These are phyloP conservation scores for Imleria badia DNA, from an alignment of 768 basidiomycete species.

Conservation along the genomic window DNA sequence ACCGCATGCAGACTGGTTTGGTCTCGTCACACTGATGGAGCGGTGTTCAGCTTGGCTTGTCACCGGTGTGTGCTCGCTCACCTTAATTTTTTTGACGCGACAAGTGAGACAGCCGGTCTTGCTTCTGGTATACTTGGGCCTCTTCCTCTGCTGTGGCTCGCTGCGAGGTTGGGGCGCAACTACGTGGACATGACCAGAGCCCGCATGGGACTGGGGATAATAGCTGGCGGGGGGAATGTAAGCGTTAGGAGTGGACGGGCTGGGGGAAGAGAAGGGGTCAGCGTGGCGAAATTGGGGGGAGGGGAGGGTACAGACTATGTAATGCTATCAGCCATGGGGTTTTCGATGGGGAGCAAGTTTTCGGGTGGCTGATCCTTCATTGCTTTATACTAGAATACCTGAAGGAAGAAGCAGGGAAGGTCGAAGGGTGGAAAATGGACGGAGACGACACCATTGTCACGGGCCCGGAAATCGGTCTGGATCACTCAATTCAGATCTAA, in stretches of 20 bases:
- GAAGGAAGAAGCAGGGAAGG: constrained; percentile 33
- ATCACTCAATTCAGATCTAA: constrained; percentile 72
- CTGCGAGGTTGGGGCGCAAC: constrained; percentile 47
- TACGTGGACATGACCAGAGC: constrained; percentile 42
- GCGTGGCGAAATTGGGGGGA: constrained; percentile 7
- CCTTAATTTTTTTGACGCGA: constrained; percentile 94
- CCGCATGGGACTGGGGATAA: constrained; percentile 32
- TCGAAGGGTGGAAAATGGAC: constrained; percentile 40
- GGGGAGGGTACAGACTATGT: constrained; percentile 47
- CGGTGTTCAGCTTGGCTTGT: neutral
- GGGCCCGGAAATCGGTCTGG: constrained; percentile 44
- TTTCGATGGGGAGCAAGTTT: constrained; percentile 38
- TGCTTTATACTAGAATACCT: constrained; percentile 47
- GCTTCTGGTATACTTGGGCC: constrained; percentile 91
- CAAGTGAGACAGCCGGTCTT: constrained; percentile 95
- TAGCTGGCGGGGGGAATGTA: constrained; percentile 46
- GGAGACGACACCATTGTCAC: constrained; percentile 40
- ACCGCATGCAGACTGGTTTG: constrained; percentile 85
- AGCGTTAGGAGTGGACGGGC: constrained; percentile 37
- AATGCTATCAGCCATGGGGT: constrained; percentile 51
- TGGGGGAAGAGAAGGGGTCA: constrained; percentile 25
- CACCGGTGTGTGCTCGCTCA: constrained; percentile 33
- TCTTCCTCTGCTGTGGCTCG: constrained; percentile 64
- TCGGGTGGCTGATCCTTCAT: constrained; percentile 42
- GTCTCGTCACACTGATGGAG: constrained; percentile 78